Base-by-base conservation (phyloP, 352 stramenopile genomes). In the Globisporangium paddicum region DNA sequence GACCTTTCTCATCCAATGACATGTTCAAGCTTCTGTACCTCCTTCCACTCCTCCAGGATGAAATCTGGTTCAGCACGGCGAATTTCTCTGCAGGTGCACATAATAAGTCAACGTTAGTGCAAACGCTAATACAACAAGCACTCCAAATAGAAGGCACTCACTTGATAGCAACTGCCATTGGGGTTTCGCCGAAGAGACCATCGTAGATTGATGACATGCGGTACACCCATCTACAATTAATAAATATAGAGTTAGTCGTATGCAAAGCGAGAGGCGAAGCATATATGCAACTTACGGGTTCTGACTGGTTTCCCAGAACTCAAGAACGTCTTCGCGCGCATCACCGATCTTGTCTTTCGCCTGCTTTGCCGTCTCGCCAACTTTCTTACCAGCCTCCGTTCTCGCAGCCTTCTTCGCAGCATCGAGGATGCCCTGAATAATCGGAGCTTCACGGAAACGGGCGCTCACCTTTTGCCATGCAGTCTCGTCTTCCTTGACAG, bases 271-370 rank as follows among this genome's bases (percentile, higher is more conserved):
- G 2, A 13, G 28, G 14, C 11, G 48, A 45, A 37, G 11, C n/a
- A 60, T 8, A 32, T 7, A 6, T 32, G 28, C 28, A 44, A 77
- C 73, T 49, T 96, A 96, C 55, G 97, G 97, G 84, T 99, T 99
- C 75, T 99, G 97, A 69, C 90, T 98, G 42, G 96, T 99, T 69
- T 99, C 96, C 96, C 96, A 99, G 58, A 97, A 90, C 77, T 99
- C 96, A 10, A 88, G 72, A 1, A 87, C 87, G 41, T 96, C 87
- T 72, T 94, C 81, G 21, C 78, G 78, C 25, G 79, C 82, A 50
- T 96, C 87, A 41, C 77, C 82, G 37, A 93, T 69, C 66, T 93
- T 95, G 61, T 93, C 72, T 46, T 86, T 89, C 6, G 86, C 82
- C 34, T 76, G 67, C 71, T 90, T 91, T 18, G 85, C 87, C 18